These are phyloP conservation scores for Cladosporium sp. DNA, from an alignment of 2,329 filamentous ascomycete species.

Conservation along the genomic window DNA sequence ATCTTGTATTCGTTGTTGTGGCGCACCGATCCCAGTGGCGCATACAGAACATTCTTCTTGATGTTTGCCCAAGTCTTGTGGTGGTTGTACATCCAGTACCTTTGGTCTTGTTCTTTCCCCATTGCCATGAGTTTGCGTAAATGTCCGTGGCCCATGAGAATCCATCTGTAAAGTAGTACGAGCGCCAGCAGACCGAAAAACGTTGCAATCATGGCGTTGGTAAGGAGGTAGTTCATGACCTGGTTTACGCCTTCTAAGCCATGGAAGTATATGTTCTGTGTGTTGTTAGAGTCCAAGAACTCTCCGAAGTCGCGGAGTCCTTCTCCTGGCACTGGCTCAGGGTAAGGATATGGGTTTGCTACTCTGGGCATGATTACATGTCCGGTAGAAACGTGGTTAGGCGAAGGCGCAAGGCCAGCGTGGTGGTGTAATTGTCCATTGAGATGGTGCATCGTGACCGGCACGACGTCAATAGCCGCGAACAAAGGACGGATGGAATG, in stretches of 20 bases:
- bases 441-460: constrained; percentile 4
- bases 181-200: constrained; percentile 35
- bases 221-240: constrained; percentile 43
- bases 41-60: constrained; percentile 61
- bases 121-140: constrained; percentile 44
- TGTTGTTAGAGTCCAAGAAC: constrained; percentile 1
- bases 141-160: constrained; percentile 40
- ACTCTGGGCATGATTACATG: constrained; percentile 5
- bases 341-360: not conserved
- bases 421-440: constrained; percentile 7
- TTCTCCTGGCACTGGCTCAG: not conserved
- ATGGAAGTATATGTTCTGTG: constrained; percentile 27
- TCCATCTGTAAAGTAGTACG: constrained; percentile 39
- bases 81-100: constrained; percentile 45
- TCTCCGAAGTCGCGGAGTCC: constrained; percentile 17
- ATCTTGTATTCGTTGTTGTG: constrained; percentile 73
- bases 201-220: constrained; percentile 37
- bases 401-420: constrained; percentile 3
- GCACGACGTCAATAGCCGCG: constrained; percentile 4
- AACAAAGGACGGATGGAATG: constrained; percentile 10
- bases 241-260: constrained; percentile 48
- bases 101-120: constrained; percentile 38
- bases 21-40: constrained; percentile 68
- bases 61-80: constrained; percentile 53
- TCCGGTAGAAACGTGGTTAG: not conserved